Evolutionary conservation across 805 yeast species (phyloP).

Genomic region (Saccharomycopsis schoenii): DNA sequence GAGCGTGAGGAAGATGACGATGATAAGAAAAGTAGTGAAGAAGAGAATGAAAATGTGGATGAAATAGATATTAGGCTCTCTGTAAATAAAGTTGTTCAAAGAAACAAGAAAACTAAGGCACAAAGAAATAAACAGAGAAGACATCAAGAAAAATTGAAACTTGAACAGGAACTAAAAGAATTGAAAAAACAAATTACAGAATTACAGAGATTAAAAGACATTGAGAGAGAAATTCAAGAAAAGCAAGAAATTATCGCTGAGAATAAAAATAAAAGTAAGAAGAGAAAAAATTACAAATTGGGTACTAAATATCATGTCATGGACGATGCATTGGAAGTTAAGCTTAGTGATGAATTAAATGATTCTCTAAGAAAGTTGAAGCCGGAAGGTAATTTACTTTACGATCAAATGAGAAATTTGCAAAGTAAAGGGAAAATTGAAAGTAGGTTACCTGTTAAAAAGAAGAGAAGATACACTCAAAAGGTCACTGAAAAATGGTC

Average conservation of each 20-base stretch:
- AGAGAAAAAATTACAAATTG: constrained; percentile 28
- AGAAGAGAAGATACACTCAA: constrained; percentile 56
- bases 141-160: constrained; percentile 46
- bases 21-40: constrained; percentile 26
- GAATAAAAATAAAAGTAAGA: constrained; percentile 20
- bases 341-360: constrained; percentile 78
- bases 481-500: constrained; percentile 89
- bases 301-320: constrained; percentile 40
- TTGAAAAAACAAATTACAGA: constrained; percentile 54
- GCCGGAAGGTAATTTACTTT: constrained; percentile 83
- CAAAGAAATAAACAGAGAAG: constrained; percentile 65
- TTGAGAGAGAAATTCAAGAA: constrained; percentile 24
- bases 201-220: constrained; percentile 37
- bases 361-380: constrained; percentile 75
- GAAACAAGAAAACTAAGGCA: constrained; percentile 64
- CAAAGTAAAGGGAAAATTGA: constrained; percentile 86
- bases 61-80: constrained; percentile 42
- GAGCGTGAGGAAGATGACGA: constrained; percentile 29
- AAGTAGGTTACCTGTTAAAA: constrained; percentile 61
- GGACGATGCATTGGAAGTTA: constrained; percentile 52
- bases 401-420: constrained; percentile 70
- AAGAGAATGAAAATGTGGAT: constrained; percentile 25
- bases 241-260: constrained; percentile 19
- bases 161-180: constrained; percentile 40
- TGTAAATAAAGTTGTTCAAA: constrained; percentile 56